phyloP scores from a whole-genome alignment of 73 alveolate species.

The Paramecium sexaurelia region DNA sequence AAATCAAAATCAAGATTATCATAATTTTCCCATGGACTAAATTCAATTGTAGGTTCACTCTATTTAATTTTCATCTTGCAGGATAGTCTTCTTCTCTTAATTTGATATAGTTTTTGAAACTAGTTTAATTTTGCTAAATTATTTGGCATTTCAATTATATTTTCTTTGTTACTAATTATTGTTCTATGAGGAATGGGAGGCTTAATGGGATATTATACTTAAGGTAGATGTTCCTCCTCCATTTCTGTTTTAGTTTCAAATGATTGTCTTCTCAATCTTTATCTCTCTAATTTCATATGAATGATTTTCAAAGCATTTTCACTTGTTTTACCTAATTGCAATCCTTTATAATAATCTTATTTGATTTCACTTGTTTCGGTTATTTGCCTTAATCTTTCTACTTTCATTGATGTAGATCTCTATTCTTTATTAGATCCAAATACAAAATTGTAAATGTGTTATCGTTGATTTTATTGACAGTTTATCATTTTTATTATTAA shows the following conservation, averaged over 20 bases:
- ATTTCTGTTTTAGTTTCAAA: conserved; percentile 14
- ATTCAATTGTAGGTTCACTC: background rate
- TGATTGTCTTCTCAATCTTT: conserved; percentile 3
- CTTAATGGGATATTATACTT: background rate
- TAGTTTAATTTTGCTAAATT: background rate
- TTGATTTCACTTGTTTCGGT: background rate
- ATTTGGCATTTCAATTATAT: background rate
- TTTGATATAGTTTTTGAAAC: background rate
- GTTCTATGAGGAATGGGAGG: background rate
- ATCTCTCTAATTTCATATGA: conserved; percentile 29
- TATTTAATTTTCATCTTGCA: background rate
- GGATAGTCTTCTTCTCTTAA: background rate
- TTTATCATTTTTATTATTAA: background rate
- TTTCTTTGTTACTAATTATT: background rate
- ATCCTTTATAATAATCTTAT: background rate
- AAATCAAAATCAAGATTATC: background rate
- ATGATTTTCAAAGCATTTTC: conserved; percentile 10
- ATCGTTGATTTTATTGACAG: conserved; percentile 4
- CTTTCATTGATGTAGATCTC: conserved; percentile 20
- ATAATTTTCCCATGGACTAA: background rate
- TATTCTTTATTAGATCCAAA: background rate
- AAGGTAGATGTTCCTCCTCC: background rate
- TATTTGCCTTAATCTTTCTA: background rate
- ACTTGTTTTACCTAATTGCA: background rate
- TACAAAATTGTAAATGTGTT: background rate